phyloP scores from a whole-genome alignment of 345 rosid species.

The Ceriops decandra region DNA sequence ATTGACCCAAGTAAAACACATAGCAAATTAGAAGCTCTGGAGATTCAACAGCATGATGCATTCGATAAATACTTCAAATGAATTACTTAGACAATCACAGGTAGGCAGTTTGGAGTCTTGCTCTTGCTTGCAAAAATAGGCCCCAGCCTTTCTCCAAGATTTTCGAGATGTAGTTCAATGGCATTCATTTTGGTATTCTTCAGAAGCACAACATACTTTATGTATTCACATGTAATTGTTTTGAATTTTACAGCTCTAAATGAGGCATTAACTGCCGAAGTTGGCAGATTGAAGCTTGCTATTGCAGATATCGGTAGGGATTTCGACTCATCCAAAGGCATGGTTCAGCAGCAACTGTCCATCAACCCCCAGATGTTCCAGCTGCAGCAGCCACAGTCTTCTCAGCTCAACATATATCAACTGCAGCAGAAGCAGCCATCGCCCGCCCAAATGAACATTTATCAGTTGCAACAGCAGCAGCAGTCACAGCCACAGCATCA shows the following conservation, averaged over 20 bases:
- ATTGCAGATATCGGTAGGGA: conserved; percentile 42
- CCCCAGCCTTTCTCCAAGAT: not conserved
- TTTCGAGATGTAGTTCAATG: not conserved
- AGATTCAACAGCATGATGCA: too few relatives aligned
- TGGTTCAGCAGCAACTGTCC: conserved; percentile 41
- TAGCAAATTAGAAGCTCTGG: too few relatives aligned
- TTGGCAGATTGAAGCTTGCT: conserved; percentile 50
- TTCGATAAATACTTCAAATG: too few relatives aligned
- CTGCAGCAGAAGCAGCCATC: conserved; percentile 32
- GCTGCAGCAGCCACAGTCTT: conserved; percentile 39
- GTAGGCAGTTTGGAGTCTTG: too few relatives aligned
- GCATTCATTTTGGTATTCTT: not conserved
- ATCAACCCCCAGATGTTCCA: conserved; percentile 49
- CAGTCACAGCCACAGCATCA: conserved; percentile 21
- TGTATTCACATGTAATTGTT: not conserved
- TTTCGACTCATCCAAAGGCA: conserved; percentile 42
- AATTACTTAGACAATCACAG: too few relatives aligned
- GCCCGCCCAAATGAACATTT: conserved; percentile 5
- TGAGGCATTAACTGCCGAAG: conserved; percentile 58
- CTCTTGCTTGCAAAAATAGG: not conserved
- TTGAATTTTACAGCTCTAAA: conserved; percentile 46
- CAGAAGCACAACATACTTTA: not conserved
- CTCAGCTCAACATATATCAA: conserved; percentile 42
- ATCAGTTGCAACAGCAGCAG: conserved; percentile 30
- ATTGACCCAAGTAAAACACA: too few relatives aligned